A percentile compares a stretch with the other conserved stretches of the same genome.
Evolutionary conservation across 2,329 filamentous ascomycete species (phyloP).

Genomic region (Fusarium dlaminii): DNA sequence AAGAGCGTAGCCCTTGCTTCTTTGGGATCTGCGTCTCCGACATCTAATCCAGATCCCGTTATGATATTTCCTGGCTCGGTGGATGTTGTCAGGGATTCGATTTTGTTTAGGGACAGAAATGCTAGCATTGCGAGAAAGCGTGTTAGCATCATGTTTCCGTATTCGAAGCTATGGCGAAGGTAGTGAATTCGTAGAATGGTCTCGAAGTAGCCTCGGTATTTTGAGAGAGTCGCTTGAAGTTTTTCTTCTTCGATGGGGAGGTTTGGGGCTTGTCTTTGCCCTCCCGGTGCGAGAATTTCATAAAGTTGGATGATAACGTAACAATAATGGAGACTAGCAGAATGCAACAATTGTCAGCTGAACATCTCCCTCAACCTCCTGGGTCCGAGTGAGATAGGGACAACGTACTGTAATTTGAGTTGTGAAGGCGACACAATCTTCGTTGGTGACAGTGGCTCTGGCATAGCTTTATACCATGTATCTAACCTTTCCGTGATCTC

Average conservation of each 20-base stretch:
- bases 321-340: neutral
- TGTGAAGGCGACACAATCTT: slow-evolving; percentile 10
- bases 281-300: neutral
- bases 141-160: slow-evolving; percentile 8
- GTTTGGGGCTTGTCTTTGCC: neutral
- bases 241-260: neutral
- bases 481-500: neutral
- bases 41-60: neutral
- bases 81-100: neutral
- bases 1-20: neutral
- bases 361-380: neutral
- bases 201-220: slow-evolving; percentile 6
- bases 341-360: too few relatives aligned
- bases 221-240: neutral
- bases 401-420: slow-evolving; percentile 4
- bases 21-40: neutral
- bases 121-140: slow-evolving; percentile 7
- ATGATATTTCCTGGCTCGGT: too few relatives aligned
- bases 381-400: fast-evolving
- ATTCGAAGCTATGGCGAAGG: slow-evolving; percentile 13
- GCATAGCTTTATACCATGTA: neutral
- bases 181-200: slow-evolving; percentile 18
- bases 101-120: neutral
- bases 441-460: neutral
- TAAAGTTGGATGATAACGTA: neutral